Evolutionary conservation across 768 basidiomycete species (phyloP), one percentile per base, ranked within the genome.

Genomic region (Naganishia onofrii): DNA sequence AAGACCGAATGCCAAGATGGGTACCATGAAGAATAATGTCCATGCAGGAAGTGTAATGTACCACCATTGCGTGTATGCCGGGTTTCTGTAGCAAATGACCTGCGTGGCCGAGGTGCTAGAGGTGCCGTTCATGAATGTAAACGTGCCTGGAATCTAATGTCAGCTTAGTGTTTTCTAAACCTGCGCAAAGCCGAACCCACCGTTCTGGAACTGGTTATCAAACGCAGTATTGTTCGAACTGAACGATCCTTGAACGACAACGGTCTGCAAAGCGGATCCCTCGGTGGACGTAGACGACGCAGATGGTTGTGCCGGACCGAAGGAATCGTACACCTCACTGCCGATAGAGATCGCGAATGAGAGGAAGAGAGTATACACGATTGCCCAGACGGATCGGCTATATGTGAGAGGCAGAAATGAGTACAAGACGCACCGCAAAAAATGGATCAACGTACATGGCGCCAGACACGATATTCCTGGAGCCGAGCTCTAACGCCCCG

Each of bases 341-440:
- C 78, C 78, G 57, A 80, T 78, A 29, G 77, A 77, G 55, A 80
- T 76, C 9, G 76, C 77, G 67, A 80, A 80, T 3, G 75, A 76
- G 1, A 79, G 65, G 76, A 80, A 80, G 6, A 80, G 70, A 4
- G 78, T 78, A 71, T 77, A 80, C 52, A 80, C 77, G 71, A 80
- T 78, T 15, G 78, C 78, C 67, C 77, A 80, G 6, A 80, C 75
- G 71, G 78, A 75, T 57, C 78, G 67, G 42, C 69, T 70, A 51
- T 1, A 48, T 51, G 51, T 9, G n/a, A 28, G 32, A 8, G 66
- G 29, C 21, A 52, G 12, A 4, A 15, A 21, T 69, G 19, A 69
- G 55, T 44, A 2, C 5, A n/a, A n/a, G 6, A 1, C 38, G 38
- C 23, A n/a, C 2, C 23, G 6, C 1, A 13, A 26, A 10, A 12